Conservation (phyloP, 208 protist genomes). For the Tetramitus jugosus region DNA sequence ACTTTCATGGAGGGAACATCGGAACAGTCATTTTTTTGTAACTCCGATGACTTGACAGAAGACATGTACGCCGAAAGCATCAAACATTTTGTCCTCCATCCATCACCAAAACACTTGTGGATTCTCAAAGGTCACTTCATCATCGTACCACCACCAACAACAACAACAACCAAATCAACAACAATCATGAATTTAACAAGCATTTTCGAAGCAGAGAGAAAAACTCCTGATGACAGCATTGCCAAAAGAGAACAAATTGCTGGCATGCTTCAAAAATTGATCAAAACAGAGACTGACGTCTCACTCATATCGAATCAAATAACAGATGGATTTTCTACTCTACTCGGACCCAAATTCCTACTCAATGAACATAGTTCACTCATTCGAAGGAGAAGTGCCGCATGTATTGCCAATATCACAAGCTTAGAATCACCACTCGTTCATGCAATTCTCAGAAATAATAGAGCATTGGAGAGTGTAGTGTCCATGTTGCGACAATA, state of each 20-base stretch:
- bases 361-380: background rate
- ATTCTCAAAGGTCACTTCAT: too few species aligned
- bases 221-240: background rate
- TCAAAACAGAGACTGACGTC: background rate
- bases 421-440: background rate
- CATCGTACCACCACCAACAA: too few species aligned
- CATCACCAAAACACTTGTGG: too few species aligned
- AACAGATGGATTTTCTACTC: background rate
- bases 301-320: too few species aligned
- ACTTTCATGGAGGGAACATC: too few species aligned
- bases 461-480: background rate
- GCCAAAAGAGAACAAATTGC: constrained; percentile 8
- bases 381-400: background rate
- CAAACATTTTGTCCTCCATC: too few species aligned
- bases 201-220: background rate
- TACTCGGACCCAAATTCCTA: background rate
- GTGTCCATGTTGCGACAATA: background rate
- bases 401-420: background rate
- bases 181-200: background rate
- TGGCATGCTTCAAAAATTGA: constrained; percentile 12
- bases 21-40: too few species aligned
- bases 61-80: too few species aligned
- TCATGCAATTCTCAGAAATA: background rate
- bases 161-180: too few species aligned
- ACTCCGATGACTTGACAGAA: too few species aligned